Evolutionary conservation across 495 filamentous ascomycete species (phyloP).

Genomic region (Tetracladium marchalianum): DNA sequence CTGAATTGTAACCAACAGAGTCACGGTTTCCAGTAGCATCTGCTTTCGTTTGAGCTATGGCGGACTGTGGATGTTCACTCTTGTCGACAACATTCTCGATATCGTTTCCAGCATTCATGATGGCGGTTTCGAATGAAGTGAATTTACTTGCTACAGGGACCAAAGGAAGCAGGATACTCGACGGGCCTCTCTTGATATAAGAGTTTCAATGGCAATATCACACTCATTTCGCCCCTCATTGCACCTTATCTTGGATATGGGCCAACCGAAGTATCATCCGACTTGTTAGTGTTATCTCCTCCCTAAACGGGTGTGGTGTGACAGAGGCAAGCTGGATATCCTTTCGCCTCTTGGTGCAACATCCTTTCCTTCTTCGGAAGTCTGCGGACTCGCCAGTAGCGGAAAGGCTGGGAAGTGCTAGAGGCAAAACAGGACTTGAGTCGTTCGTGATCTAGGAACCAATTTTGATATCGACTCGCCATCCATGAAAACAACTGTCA

Average conservation of each 20-base stretch:
- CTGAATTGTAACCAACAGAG: neutral
- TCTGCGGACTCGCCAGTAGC: too few species aligned
- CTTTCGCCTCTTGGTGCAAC: too few species aligned
- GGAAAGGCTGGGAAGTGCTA: too few species aligned
- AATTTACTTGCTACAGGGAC: neutral
- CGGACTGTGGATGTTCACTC: slow-evolving; percentile 1
- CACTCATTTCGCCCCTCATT: neutral
- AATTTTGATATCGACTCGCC: too few species aligned
- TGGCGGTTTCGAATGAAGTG: neutral
- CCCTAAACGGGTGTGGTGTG: neutral
- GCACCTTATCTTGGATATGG: neutral
- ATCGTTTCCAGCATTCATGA: slow-evolving; percentile 10
- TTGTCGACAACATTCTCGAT: slow-evolving; percentile 8
- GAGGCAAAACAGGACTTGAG: too few species aligned
- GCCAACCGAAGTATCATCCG: neutral
- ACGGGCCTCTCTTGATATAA: neutral
- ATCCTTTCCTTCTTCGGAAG: too few species aligned
- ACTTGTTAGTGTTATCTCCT: neutral
- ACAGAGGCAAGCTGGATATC: too few species aligned
- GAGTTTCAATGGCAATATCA: neutral
- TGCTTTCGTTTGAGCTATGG: neutral
- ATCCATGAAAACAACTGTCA: too few species aligned
- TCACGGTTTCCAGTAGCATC: neutral
- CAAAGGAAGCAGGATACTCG: too few species aligned
- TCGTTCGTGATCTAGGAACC: too few species aligned